Conservation (phyloP, 352 stramenopile species). For the Vaucheria bursata region DNA sequence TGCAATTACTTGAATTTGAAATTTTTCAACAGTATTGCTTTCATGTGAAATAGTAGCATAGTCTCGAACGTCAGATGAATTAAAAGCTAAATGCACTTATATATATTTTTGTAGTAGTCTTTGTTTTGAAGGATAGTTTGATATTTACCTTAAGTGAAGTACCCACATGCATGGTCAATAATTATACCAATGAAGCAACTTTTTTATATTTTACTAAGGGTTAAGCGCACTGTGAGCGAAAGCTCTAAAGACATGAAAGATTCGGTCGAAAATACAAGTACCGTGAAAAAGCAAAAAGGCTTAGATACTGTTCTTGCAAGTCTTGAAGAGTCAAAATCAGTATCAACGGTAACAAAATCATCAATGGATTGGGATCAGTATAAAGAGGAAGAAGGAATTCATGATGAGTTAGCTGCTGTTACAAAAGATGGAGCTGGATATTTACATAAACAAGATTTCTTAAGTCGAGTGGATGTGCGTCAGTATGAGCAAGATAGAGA, state of each 20-base stretch:
- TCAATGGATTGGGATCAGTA: slow-evolving; percentile 48
- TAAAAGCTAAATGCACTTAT: too few species aligned
- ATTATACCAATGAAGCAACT: too few species aligned
- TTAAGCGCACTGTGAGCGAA: slow-evolving; percentile 18
- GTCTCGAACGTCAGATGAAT: too few species aligned
- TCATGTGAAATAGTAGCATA: too few species aligned
- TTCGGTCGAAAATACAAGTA: neutral
- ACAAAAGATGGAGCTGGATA: slow-evolving; percentile 48
- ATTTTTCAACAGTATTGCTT: too few species aligned
- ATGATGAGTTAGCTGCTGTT: slow-evolving; percentile 39
- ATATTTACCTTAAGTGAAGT: too few species aligned
- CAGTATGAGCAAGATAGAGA: slow-evolving; percentile 48
- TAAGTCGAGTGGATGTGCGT: slow-evolving; percentile 40
- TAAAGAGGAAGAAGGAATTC: slow-evolving; percentile 45
- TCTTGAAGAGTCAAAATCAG: slow-evolving; percentile 32
- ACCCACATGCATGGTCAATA: too few species aligned
- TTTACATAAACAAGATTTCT: slow-evolving; percentile 47
- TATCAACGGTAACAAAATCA: slow-evolving; percentile 46
- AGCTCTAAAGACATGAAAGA: slow-evolving; percentile 13
- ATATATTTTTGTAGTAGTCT: too few species aligned
- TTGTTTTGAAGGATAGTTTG: too few species aligned
- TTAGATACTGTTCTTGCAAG: slow-evolving; percentile 29
- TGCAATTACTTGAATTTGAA: too few species aligned
- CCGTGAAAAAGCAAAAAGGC: slow-evolving; percentile 7
- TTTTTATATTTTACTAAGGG: slow-evolving; percentile 10